Conservation (phyloP, 371 early-diverging fungal species). For the Zopfochytrium polystomum region DNA sequence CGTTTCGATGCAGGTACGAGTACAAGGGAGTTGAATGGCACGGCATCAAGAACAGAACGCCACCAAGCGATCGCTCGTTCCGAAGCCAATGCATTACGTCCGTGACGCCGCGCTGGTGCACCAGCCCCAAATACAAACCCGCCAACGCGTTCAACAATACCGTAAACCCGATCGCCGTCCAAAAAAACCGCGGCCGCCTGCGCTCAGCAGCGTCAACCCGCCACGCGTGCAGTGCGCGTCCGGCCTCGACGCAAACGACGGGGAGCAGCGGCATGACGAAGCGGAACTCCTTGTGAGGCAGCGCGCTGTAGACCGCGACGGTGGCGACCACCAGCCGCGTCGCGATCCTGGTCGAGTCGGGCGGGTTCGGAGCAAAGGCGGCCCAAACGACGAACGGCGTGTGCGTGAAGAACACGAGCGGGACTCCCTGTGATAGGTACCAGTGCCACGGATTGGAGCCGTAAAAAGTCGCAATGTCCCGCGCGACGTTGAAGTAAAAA, state of each 20-base stretch:
- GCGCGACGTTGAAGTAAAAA: conserved; percentile 70
- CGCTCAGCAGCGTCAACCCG: conserved; percentile 11
- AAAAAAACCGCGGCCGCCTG: conserved; percentile 1
- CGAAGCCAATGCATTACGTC: conserved; percentile 76
- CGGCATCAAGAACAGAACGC: conserved; percentile 81
- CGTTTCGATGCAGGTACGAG: conserved; percentile 61
- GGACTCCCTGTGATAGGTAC: conserved; percentile 81
- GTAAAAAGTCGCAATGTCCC: conserved; percentile 76
- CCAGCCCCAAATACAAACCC: conserved; percentile 64
- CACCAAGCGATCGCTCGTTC: conserved; percentile 35
- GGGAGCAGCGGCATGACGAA: conserved; percentile 85
- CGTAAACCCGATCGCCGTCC: conserved; percentile 1
- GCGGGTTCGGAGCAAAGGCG: conserved; percentile 2
- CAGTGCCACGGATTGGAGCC: conserved; percentile 87
- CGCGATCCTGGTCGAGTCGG: neutral
- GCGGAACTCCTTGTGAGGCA: conserved; percentile 90
- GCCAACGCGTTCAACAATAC: conserved; percentile 61
- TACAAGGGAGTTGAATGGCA: conserved; percentile 94
- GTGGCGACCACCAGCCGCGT: conserved; percentile 47
- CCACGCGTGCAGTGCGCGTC: conserved; percentile 48
- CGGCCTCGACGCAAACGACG: conserved; percentile 64
- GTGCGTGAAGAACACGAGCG: conserved; percentile 70
- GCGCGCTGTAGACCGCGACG: conserved; percentile 63
- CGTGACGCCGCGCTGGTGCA: conserved; percentile 91
- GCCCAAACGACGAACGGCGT: conserved; percentile 62